phyloP scores from a whole-genome alignment of 345 rosid species.

The Arabis alpina region DNA sequence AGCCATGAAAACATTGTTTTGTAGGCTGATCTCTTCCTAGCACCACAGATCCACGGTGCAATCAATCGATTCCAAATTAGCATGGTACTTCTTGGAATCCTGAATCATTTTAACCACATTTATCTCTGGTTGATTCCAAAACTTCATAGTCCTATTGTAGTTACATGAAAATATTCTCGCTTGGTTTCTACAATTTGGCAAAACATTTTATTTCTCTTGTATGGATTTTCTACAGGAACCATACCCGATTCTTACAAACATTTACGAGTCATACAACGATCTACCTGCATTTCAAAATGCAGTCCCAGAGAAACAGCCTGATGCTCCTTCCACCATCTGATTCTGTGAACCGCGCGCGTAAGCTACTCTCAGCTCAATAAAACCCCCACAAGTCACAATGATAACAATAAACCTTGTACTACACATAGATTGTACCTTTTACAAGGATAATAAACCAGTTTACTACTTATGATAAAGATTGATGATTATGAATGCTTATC shows the following conservation, averaged over 20 bases:
- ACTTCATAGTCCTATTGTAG: too few relatives aligned
- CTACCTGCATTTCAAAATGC: slow-evolving; percentile 50
- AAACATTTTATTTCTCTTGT: background rate
- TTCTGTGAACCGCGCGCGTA: slow-evolving; percentile 20
- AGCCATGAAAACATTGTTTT: slow-evolving; percentile 15
- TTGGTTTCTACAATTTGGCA: slow-evolving; percentile 5
- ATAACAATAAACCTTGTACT: background rate
- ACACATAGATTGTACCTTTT: too few relatives aligned
- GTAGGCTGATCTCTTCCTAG: slow-evolving; percentile 89
- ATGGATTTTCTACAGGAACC: slow-evolving; percentile 51
- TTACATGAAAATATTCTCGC: too few relatives aligned
- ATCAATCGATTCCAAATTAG: slow-evolving; percentile 59
- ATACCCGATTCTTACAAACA: slow-evolving; percentile 60
- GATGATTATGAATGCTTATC: too few relatives aligned
- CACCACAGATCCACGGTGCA: slow-evolving; percentile 66
- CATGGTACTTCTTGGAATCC: slow-evolving; percentile 55
- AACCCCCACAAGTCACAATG: too few relatives aligned
- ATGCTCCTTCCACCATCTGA: slow-evolving; percentile 42
- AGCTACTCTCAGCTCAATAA: background rate
- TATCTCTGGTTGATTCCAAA: too few relatives aligned
- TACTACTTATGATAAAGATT: too few relatives aligned
- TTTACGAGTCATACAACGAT: slow-evolving; percentile 60
- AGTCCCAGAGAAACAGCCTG: slow-evolving; percentile 48
- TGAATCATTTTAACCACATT: background rate
- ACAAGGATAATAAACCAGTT: too few relatives aligned